These are phyloP conservation scores for Diaporthe sp. DNA, from an alignment of 2,329 filamentous ascomycete genomes.

Conservation along the genomic window DNA sequence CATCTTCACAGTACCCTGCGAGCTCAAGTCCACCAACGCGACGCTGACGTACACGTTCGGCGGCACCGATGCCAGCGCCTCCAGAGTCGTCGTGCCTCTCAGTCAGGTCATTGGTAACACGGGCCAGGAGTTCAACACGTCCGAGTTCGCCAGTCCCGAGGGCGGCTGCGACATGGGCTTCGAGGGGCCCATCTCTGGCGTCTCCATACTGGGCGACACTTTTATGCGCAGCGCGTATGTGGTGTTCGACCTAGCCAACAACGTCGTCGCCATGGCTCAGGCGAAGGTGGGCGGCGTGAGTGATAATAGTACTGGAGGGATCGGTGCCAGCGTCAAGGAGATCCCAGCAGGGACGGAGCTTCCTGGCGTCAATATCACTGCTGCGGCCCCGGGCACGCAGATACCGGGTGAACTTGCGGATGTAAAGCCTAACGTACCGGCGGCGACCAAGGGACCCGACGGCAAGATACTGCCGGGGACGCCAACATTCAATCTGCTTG, in stretches of 20 bases:
- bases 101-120: conserved; percentile 5
- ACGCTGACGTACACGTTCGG: too few species aligned
- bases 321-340: neutral
- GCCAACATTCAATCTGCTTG: neutral
- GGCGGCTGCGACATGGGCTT: neutral
- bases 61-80: too few species aligned
- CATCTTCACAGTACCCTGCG: too few species aligned
- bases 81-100: neutral
- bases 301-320: neutral
- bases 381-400: neutral
- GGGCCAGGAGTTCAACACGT: neutral
- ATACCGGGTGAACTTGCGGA: neutral
- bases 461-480: neutral
- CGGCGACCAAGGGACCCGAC: neutral
- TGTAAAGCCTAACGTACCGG: neutral
- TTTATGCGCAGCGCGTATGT: conserved; percentile 66
- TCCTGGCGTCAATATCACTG: neutral
- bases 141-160: neutral
- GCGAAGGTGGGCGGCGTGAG: conserved; percentile 44
- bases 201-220: conserved; percentile 57
- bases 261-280: conserved; percentile 60
- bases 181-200: conserved; percentile 2
- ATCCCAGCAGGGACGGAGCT: neutral
- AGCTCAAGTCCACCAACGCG: too few species aligned
- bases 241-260: conserved; percentile 64